A percentile compares a stretch with the other conserved stretches of the same genome.
Evolutionary conservation across 352 stramenopile species (phyloP).

Genomic region (Phytophthora meadii): DNA sequence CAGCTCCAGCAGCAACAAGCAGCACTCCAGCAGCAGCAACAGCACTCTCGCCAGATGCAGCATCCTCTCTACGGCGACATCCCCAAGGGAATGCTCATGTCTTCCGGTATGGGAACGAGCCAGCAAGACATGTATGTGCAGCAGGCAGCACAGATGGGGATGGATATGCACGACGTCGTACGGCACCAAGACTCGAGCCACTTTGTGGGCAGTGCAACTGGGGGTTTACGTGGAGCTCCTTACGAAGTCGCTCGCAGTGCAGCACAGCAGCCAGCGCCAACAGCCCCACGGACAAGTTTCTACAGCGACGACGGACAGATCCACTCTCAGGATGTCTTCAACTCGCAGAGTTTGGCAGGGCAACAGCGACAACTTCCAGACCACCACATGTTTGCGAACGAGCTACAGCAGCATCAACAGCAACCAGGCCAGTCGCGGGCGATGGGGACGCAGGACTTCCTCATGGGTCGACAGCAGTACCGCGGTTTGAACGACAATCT

Average conservation of each 20-base stretch:
- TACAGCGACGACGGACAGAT: conserved; percentile 55
- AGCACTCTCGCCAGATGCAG: conserved; percentile 49
- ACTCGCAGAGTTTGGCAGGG: conserved; percentile 42
- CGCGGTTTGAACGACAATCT: conserved; percentile 50
- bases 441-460: conserved; percentile 58
- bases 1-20: conserved; percentile 55
- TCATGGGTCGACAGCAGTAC: conserved; percentile 50
- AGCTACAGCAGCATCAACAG: conserved; percentile 53
- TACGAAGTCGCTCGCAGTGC: conserved; percentile 37
- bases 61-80: conserved; percentile 67
- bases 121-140: conserved; percentile 65
- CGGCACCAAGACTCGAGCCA: conserved; percentile 52
- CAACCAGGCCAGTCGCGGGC: conserved; percentile 45
- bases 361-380: conserved; percentile 50
- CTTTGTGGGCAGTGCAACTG: conserved; percentile 29
- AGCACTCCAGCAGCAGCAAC: conserved; percentile 47
- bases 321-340: conserved; percentile 61
- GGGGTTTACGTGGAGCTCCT: conserved; percentile 25
- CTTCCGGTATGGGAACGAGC: conserved; percentile 38
- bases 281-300: conserved; percentile 45
- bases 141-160: conserved; percentile 57
- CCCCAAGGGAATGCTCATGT: conserved; percentile 58
- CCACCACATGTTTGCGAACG: conserved; percentile 50
- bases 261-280: conserved; percentile 36
- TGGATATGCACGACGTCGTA: conserved; percentile 66